Evolutionary conservation across 179 eudicot species (phyloP), one percentile per base, ranked within the genome.

Genomic region (Heliamphora pulchella): DNA sequence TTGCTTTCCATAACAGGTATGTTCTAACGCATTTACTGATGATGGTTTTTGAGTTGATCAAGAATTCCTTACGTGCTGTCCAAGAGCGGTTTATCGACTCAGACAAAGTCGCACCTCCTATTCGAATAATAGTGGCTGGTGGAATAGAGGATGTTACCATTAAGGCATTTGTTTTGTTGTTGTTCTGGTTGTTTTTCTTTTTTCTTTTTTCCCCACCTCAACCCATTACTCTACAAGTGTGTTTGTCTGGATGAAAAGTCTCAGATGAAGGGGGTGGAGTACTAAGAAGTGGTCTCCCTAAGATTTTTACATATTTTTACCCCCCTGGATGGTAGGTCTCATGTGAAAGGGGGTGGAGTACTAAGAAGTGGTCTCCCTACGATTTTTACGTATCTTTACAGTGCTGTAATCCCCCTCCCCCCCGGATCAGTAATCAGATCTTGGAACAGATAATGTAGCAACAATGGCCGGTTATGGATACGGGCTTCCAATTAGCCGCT

Each of bases 231-330:
- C 17, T 51, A 73, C 61, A 50, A 53, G 18, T 74, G 20, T 61
- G 67, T 53, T 61, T 79, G 17, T 76, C 51, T 77, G 84, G 15
- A 50, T 72, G 66, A 51, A 77, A 94, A 97, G 91, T 94, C 55
- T 95, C 98, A 8, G 98, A 95, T 89, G 97, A 95, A 90, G 98
- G 98, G 22, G 98, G 98, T 82, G 98, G 98, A 18, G 89, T 95
- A 81, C 82, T 94, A 80, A 89, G 98, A 89, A 93, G 97, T 79
- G 97, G 97, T 73, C 91, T 95, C 20, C 89, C 97, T 5, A 88
- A 82, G 81, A 91, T 95, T 46, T 95, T 95, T 79, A 95, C 97
- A 8, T 95, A 95, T 81, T 93, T 95, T 13, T 93, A 95, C 31
- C 31, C 31, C 31, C 76, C 41, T 77, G 83, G 18, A 58, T 73